Base-by-base conservation (phyloP, 164 flowering plant genomes). In the Berberis thunbergii region DNA sequence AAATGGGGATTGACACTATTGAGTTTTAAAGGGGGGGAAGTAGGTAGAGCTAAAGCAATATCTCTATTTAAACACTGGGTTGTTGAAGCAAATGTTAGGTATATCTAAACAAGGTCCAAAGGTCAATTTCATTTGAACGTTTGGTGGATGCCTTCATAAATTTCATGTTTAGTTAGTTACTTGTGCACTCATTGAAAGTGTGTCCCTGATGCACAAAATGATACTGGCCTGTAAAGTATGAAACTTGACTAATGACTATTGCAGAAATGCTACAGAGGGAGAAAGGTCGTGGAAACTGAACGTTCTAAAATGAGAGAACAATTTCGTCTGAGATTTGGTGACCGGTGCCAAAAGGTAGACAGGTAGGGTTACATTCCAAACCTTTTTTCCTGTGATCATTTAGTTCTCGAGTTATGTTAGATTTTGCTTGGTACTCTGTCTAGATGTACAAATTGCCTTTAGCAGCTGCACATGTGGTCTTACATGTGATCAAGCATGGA, bases 251-350 rank as follows among this genome's bases (percentile, higher is more conserved):
- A 48, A 70, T 69, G 72, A 62, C 65, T 76, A 44, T 72, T 73
- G 69, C 95, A 94, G 99, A 94, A 87, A 91, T 89, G 82, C 80
- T 89, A 76, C 78, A 91, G 99, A 83, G 93, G 93, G 68, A 79
- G 91, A 76, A 89, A 72, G 72, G 88, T 59, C 53, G 88, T 82
- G 62, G 81, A 79, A 75, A 77, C 74, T 74, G 96, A 77, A 67
- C 88, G 78, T 50, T 64, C 73, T 61, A 75, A 72, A 70, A 78
- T 78, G 49, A 83, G 96, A 54, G 86, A 87, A 69, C 76, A 79
- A 63, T 91, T 94, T 66, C 73, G 72, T 67, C 52, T 43, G 57
- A 80, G 74, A 44, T 89, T 75, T 74, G 97, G 99, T 66, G 77
- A 79, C 53, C 70, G 61, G 54, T 89, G 87, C 67, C 78, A 87